These are phyloP conservation scores for Plasmodium relictum DNA, from an alignment of 169 alveolate genomes.

Conservation along the genomic window DNA sequence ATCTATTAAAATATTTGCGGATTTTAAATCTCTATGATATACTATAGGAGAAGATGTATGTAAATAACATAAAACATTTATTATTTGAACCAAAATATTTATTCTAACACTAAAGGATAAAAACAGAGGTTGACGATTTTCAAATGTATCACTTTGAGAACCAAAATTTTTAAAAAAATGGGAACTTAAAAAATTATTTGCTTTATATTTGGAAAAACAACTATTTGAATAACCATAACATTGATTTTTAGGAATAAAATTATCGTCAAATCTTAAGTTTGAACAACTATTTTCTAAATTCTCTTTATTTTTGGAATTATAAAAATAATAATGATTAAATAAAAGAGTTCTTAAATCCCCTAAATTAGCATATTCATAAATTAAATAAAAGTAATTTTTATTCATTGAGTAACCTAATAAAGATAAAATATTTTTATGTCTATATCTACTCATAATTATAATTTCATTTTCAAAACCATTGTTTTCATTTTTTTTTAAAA, in stretches of 20 bases:
- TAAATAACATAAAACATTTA: conserved; percentile 59
- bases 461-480: conserved; percentile 75
- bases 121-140: conserved; percentile 24
- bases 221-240: background rate
- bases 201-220: conserved; percentile 1
- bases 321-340: conserved; percentile 68
- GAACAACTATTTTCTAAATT: conserved; percentile 5
- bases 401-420: conserved; percentile 61
- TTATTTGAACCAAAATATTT: conserved; percentile 59
- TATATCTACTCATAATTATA: conserved; percentile 70
- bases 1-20: conserved; percentile 81
- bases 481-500: conserved; percentile 64
- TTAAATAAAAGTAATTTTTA: conserved; percentile 46
- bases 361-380: conserved; percentile 40
- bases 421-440: conserved; percentile 74
- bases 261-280: conserved; percentile 4
- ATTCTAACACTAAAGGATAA: conserved; percentile 36
- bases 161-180: background rate
- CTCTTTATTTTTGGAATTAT: conserved; percentile 34
- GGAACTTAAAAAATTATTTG: background rate
- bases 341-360: conserved; percentile 73
- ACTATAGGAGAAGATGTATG: conserved; percentile 76
- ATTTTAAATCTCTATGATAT: conserved; percentile 82
- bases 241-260: conserved; percentile 15
- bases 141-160: background rate